Base-by-base conservation (phyloP, 176 grass and related monocot species). In the Avena eriantha region DNA sequence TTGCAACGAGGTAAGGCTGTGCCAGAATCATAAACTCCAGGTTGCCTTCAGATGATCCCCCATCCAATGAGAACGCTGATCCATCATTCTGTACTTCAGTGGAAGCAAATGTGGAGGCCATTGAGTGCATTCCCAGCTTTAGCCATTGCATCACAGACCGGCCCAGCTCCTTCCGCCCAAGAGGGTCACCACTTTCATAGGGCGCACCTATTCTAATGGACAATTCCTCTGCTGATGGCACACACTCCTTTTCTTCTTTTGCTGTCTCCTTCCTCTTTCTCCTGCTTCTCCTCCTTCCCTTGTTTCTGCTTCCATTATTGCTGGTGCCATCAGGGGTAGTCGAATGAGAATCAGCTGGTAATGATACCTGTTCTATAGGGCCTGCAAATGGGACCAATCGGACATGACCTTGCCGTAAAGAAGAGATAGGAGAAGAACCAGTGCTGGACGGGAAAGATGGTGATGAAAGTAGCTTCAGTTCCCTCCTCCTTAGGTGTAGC, bases 161-260 rank as follows among this genome's bases (percentile, higher is more conserved):
- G 9, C 93, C 93, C 66, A 98, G 80, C 67, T 98, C 95, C 81
- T 90, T 91, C 71, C 80, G 88, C 51, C 95, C 95, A 70, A 98
- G 75, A 10, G 95, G 95, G 63, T 98, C 91, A 19, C 95, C 95
- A 53, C 92, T 95, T 71, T 92, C 87, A 76, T 93, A 93, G 45
- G 86, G 45, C 0, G 80, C 84, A 63, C 70, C 87, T 49, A 80
- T 86, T 50, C 89, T 83, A 71, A 86, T 92, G 19, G 89, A 92
- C n/a, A 65, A 63, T 64, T 98, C 91, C 77, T 93, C 83, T 45
- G 51, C 80, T 10, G 91, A 92, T 29, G 89, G 91, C 35, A 89
- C 57, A 83, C 83, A 87, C 4, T 65, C 72, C 18, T 43, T 83
- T 55, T 58, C 83, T n/a, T 54, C 74, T 78, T 89, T 78, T 6